Base-by-base conservation (phyloP, 495 filamentous ascomycete genomes). In the Penicilliopsis zonata region DNA sequence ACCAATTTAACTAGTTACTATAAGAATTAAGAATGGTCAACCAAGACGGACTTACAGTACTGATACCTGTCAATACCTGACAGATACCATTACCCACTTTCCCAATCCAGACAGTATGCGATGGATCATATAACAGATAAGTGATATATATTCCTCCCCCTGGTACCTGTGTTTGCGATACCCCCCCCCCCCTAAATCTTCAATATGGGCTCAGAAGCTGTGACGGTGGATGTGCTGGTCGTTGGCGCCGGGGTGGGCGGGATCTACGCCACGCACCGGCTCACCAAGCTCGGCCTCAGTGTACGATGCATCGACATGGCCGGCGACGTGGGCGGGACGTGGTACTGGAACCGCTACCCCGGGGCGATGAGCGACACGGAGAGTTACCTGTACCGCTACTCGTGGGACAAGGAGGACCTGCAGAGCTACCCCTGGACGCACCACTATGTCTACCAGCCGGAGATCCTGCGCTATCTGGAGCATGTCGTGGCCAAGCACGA, bases 171-270 rank as follows among this genome's bases (percentile, higher is more conserved):
- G n/a, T n/a, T n/a, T n/a, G n/a, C n/a, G n/a, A n/a, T n/a, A n/a
- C n/a, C n/a, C n/a, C n/a, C n/a, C n/a, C n/a, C n/a, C n/a, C n/a
- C n/a, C n/a, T n/a, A n/a, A n/a, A n/a, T n/a, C n/a, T n/a, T n/a
- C n/a, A n/a, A n/a, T n/a, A n/a, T n/a, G n/a, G n/a, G n/a, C n/a
- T n/a, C n/a, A n/a, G n/a, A n/a, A n/a, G n/a, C n/a, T n/a, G n/a
- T n/a, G n/a, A n/a, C n/a, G n/a, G n/a, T n/a, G n/a, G 65, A 71
- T 40, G 61, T 61, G 13, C 36, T 72, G 16, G 62, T 72, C 34
- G 52, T 74, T 9, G 70, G 70, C 4, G 67, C 63, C 2, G 70
- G 70, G 1, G 59, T 74, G 22, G 55, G 53, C 5, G 69, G 69
- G 1, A 29, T 68, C 21, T 65, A 59, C 37, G 39, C 48, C 10